Percentiles rank a stretch among this genome's conserved stretches.
Conservation (phyloP, 2,329 filamentous ascomycete species). For the Aspergillus vadensis region DNA sequence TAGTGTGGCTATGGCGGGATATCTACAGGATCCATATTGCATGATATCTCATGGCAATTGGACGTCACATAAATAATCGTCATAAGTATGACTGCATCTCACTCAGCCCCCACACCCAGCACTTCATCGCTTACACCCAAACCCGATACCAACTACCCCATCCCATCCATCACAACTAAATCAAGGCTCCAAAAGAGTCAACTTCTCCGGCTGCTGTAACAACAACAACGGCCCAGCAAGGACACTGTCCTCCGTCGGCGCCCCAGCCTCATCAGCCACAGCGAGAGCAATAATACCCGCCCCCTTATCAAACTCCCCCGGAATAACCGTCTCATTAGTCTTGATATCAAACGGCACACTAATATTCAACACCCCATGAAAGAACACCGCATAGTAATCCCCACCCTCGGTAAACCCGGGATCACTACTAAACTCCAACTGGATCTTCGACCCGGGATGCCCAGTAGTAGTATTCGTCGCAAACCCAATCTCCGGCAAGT, state of each 20-base stretch:
- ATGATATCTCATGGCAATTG: too few relatives aligned
- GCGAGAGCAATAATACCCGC: neutral
- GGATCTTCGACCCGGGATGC: neutral
- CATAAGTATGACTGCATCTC: too few relatives aligned
- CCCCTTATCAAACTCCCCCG: neutral
- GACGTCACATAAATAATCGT: too few relatives aligned
- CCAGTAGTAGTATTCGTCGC: neutral
- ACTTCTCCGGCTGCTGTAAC: neutral
- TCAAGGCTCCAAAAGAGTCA: neutral
- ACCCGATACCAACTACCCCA: neutral
- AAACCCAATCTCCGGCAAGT: neutral
- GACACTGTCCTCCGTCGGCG: neutral
- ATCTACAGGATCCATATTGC: too few relatives aligned
- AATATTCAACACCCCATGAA: neutral
- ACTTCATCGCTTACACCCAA: too few relatives aligned
- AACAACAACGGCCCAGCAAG: neutral
- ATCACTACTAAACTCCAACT: neutral
- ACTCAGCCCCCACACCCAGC: too few relatives aligned
- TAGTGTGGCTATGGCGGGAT: too few relatives aligned
- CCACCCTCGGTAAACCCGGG: neutral
- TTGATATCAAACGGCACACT: neutral
- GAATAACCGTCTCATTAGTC: neutral
- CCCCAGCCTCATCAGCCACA: neutral
- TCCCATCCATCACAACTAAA: neutral
- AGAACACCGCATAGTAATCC: neutral